A percentile compares a stretch with the other conserved stretches of the same genome.
Evolutionary conservation across 2,329 filamentous ascomycete genomes (phyloP).

Genomic region (Juglanconis juglandina): DNA sequence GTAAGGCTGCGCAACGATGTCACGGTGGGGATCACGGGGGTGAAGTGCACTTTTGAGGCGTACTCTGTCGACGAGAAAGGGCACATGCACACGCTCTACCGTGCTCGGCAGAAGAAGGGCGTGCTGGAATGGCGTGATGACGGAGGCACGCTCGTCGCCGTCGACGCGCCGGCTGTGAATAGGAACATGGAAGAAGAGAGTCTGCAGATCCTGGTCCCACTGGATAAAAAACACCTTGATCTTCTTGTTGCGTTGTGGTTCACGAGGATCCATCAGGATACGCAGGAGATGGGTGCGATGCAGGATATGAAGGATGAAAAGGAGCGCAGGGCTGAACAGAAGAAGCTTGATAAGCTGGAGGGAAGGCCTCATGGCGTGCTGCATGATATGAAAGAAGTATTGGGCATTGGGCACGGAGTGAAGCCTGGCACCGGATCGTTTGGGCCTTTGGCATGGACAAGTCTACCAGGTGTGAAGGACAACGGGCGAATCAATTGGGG

Average conservation of each 20-base stretch:
- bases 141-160: neutral
- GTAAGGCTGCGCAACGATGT: neutral
- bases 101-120: conserved; percentile 5
- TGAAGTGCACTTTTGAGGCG: neutral
- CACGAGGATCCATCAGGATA: conserved; percentile 1
- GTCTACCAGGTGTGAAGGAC: neutral
- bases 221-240: conserved; percentile 6
- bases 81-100: neutral
- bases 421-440: neutral
- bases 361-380: neutral
- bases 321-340: neutral
- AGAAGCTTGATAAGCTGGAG: neutral
- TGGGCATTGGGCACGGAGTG: neutral
- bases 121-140: conserved; percentile 7
- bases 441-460: neutral
- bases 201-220: neutral
- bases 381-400: conserved; percentile 5
- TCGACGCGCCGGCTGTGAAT: neutral
- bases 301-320: neutral
- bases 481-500: neutral
- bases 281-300: neutral
- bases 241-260: conserved; percentile 7
- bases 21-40: neutral
- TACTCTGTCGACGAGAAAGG: neutral
- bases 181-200: neutral